phyloP scores from a whole-genome alignment of 768 basidiomycete species.

The Boletus pseudo-olivaceus region DNA sequence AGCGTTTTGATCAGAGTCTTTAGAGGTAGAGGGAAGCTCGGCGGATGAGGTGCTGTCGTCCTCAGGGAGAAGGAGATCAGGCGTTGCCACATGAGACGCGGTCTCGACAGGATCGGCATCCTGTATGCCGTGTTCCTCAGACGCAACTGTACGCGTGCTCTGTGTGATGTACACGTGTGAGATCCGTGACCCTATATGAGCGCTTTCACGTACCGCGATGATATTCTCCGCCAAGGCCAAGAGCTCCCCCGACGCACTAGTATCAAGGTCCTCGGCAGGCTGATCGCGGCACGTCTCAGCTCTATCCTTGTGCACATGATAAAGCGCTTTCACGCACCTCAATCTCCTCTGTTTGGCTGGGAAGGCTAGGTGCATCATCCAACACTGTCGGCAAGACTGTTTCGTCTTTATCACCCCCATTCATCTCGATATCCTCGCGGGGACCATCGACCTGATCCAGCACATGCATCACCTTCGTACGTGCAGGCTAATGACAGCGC shows the following conservation, averaged over 20 bases:
- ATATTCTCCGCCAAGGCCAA: neutral
- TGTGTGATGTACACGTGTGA: neutral
- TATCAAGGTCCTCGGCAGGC: neutral
- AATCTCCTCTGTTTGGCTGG: neutral
- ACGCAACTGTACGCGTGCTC: neutral
- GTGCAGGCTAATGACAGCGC: neutral
- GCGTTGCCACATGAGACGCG: neutral
- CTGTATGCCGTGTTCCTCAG: neutral
- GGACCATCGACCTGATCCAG: neutral
- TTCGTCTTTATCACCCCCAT: too few species aligned
- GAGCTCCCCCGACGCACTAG: neutral
- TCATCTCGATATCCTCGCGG: neutral
- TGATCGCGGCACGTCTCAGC: neutral
- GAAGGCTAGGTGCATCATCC: neutral
- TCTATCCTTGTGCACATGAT: neutral
- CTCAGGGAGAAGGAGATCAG: conserved; percentile 19
- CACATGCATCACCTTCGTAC: neutral
- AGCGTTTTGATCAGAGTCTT: neutral
- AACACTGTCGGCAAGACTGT: too few species aligned
- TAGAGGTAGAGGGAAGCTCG: neutral
- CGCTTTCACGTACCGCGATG: neutral
- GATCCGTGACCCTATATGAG: neutral
- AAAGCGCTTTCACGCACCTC: neutral
- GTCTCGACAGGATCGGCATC: neutral
- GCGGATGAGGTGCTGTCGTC: neutral